These are phyloP conservation scores for Oryza punctata DNA, from an alignment of 176 grass and related monocot species.

Conservation along the genomic window DNA sequence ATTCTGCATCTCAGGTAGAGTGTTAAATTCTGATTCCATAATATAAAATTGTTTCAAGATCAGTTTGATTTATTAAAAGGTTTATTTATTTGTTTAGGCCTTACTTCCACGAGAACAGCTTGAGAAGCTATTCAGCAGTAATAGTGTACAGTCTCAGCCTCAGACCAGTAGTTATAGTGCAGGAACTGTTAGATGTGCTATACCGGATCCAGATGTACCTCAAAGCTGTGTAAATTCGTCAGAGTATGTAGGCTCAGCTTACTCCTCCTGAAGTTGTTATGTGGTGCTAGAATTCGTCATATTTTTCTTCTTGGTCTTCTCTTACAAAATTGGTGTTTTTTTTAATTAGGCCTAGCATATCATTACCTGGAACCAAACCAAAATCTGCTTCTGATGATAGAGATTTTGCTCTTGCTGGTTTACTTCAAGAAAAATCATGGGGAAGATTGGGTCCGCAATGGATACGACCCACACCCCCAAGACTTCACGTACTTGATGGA, in stretches of 20 bases:
- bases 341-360: conserved; percentile 47
- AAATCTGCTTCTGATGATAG: conserved; percentile 60
- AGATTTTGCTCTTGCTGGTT: conserved; percentile 59
- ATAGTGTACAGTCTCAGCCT: conserved; percentile 46
- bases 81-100: conserved; percentile 53
- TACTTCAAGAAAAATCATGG: conserved; percentile 59
- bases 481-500: conserved; percentile 83
- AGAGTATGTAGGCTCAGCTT: conserved; percentile 66
- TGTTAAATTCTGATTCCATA: conserved; percentile 24
- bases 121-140: conserved; percentile 61
- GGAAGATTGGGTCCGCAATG: conserved; percentile 80
- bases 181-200: conserved; percentile 69
- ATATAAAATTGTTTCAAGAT: neutral
- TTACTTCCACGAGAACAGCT: conserved; percentile 81
- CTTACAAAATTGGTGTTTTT: conserved; percentile 20
- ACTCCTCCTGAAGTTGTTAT: conserved; percentile 5
- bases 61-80: conserved; percentile 15
- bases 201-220: conserved; percentile 88
- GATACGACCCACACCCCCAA: conserved; percentile 85
- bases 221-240: conserved; percentile 65
- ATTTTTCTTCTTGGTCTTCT: conserved; percentile 14
- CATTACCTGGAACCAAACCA: conserved; percentile 57
- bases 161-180: conserved; percentile 69
- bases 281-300: conserved; percentile 4
- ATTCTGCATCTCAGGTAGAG: conserved; percentile 65